A percentile compares a stretch with the other conserved stretches of the same genome.
phyloP scores from a whole-genome alignment of 805 yeast genomes.

The Candida alai region DNA sequence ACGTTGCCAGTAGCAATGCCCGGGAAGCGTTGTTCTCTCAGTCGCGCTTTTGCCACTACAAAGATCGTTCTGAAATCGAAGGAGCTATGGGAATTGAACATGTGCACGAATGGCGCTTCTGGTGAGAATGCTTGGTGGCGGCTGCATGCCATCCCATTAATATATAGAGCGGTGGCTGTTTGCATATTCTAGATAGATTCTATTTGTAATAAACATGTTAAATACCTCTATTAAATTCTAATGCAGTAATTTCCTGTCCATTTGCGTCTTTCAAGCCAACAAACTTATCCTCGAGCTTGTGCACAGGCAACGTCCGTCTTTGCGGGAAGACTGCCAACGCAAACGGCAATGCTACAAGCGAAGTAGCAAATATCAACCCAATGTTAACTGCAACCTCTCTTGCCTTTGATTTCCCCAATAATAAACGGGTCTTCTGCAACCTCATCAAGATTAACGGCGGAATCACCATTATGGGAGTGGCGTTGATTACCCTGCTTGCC shows the following conservation, averaged over 20 bases:
- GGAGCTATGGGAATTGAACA: constrained; percentile 40
- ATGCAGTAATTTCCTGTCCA: constrained; percentile 54
- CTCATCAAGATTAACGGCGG: constrained; percentile 85
- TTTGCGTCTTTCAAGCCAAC: constrained; percentile 54
- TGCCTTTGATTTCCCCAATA: constrained; percentile 64
- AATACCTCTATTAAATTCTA: constrained; percentile 93
- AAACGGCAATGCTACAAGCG: constrained; percentile 86
- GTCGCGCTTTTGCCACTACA: constrained; percentile 35
- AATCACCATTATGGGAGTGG: constrained; percentile 95
- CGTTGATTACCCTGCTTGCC: constrained; percentile 88
- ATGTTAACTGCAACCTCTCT: constrained; percentile 71
- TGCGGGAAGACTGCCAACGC: constrained; percentile 97
- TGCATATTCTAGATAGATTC: constrained; percentile 2
- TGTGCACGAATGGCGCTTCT: constrained; percentile 52
- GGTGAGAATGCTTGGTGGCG: constrained; percentile 40
- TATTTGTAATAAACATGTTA: constrained; percentile 40
- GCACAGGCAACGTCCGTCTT: constrained; percentile 58
- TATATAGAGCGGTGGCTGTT: not conserved
- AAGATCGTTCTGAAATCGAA: constrained; percentile 47
- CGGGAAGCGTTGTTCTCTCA: constrained; percentile 18
- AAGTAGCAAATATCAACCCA: constrained; percentile 80
- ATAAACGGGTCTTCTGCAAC: constrained; percentile 61
- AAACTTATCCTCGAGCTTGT: constrained; percentile 62
- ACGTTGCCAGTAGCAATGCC: constrained; percentile 8
- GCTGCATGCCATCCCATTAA: too few species aligned